These are phyloP conservation scores for Raffaelea ambrosiae DNA, from an alignment of 2,329 filamentous ascomycete species.

Conservation along the genomic window DNA sequence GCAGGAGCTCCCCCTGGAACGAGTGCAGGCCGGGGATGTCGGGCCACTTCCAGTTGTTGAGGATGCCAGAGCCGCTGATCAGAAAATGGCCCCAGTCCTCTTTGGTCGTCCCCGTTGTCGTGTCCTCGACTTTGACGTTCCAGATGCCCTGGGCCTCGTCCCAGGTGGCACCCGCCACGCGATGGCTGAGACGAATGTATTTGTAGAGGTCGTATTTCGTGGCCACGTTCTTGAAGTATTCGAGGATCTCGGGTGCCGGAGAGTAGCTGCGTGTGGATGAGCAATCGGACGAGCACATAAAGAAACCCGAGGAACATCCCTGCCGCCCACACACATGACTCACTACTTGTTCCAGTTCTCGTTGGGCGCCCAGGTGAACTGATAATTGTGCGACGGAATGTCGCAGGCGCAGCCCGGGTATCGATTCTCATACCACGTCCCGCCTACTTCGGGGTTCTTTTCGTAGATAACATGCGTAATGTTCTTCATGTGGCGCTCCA, in stretches of 20 bases:
- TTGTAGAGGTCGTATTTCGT: constrained; percentile 6
- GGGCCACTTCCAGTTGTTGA: constrained; percentile 40
- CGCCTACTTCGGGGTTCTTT: background rate
- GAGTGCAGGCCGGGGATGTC: constrained; percentile 7
- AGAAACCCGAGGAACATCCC: too few relatives aligned
- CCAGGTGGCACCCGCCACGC: constrained; percentile 1
- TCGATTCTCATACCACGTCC: background rate
- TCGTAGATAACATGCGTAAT: background rate
- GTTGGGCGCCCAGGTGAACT: constrained; percentile 19
- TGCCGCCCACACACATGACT: too few relatives aligned
- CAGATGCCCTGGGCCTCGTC: background rate
- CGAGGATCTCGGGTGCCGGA: constrained; percentile 10
- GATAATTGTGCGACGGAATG: constrained; percentile 33
- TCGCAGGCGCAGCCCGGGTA: constrained; percentile 28
- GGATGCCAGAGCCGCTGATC: constrained; percentile 29
- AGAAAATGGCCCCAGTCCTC: constrained; percentile 33
- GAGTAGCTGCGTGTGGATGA: constrained; percentile 16
- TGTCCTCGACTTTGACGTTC: background rate
- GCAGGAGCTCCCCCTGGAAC: constrained; percentile 10
- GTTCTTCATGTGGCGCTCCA: background rate
- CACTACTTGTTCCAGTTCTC: constrained; percentile 15
- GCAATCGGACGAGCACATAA: too few relatives aligned
- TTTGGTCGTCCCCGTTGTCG: background rate
- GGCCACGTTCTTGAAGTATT: constrained; percentile 22
- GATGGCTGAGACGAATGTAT: constrained; percentile 1